These are phyloP conservation scores for Venturia carpophila DNA, from an alignment of 2,329 filamentous ascomycete genomes.

Conservation along the genomic window DNA sequence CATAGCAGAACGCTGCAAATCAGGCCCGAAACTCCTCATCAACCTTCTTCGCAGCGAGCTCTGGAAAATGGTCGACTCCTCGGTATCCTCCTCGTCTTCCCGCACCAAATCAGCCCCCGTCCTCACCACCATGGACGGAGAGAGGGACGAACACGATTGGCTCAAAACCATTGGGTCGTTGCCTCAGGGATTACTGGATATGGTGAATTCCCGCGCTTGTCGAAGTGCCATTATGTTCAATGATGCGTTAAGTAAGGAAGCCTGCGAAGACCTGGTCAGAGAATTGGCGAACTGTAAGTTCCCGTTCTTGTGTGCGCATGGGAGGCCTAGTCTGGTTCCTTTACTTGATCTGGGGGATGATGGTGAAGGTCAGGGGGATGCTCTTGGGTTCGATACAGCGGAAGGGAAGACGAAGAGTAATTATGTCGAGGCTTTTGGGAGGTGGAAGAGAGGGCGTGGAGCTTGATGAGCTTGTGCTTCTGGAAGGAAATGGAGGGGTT, in stretches of 20 bases:
- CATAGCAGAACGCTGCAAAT: conserved; percentile 67
- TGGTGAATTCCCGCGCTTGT: conserved; percentile 69
- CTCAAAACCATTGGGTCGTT: conserved; percentile 58
- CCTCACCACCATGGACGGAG: neutral
- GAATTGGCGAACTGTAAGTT: conserved; percentile 57
- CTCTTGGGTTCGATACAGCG: neutral
- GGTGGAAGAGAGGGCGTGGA: conserved; percentile 5
- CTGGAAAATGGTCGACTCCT: conserved; percentile 53
- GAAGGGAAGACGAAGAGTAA: neutral
- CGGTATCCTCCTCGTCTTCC: neutral
- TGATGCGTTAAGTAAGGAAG: conserved; percentile 50
- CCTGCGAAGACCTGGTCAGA: conserved; percentile 53
- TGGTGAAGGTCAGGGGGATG: neutral
- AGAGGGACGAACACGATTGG: conserved; percentile 39
- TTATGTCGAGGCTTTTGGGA: conserved; percentile 16
- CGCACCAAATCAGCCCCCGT: neutral
- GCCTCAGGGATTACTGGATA: conserved; percentile 65
- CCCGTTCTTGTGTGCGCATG: conserved; percentile 80
- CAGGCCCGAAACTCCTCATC: conserved; percentile 63
- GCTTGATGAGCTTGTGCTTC: neutral
- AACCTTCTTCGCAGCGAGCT: conserved; percentile 67
- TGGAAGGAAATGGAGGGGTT: no score
- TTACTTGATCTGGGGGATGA: conserved; percentile 27
- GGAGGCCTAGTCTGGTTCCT: conserved; percentile 47
- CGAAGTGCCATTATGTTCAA: conserved; percentile 84